Conservation (phyloP, 192 early-diverging fungal genomes). For the Umbelopsis isabellina region DNA sequence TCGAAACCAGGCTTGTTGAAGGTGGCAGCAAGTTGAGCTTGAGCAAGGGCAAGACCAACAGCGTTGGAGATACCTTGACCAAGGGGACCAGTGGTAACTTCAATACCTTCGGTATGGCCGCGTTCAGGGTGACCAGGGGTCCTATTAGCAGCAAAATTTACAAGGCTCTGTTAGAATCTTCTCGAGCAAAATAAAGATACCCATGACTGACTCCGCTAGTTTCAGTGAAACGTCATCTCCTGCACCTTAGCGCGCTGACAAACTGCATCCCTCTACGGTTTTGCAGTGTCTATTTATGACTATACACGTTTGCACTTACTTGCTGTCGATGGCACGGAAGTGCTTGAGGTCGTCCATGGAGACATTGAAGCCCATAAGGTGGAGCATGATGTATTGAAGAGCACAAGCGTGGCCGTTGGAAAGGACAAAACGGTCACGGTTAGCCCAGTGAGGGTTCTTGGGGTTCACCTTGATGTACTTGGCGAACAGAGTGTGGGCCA, state of each 20-base stretch:
- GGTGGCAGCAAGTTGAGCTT: slow-evolving; percentile 84
- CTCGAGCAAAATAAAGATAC: too few species aligned
- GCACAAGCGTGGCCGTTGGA: slow-evolving; percentile 98
- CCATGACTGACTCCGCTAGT: neutral
- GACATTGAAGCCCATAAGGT: slow-evolving; percentile 87
- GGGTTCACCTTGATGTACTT: slow-evolving; percentile 84
- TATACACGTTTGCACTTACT: slow-evolving; percentile 52
- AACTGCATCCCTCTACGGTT: too few species aligned
- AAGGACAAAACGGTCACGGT: slow-evolving; percentile 96
- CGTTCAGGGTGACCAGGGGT: slow-evolving; percentile 97
- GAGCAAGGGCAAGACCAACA: slow-evolving; percentile 91
- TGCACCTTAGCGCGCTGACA: neutral
- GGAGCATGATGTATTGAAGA: slow-evolving; percentile 88
- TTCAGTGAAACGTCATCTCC: neutral
- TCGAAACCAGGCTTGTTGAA: slow-evolving; percentile 91
- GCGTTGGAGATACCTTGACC: slow-evolving; percentile 91
- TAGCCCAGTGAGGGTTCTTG: slow-evolving; percentile 87
- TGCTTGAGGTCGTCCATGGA: slow-evolving; percentile 88
- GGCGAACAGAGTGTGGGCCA: slow-evolving; percentile 91
- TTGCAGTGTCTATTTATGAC: neutral
- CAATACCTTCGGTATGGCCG: slow-evolving; percentile 86
- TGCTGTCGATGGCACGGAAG: slow-evolving; percentile 83
- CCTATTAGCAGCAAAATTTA: slow-evolving; percentile 45
- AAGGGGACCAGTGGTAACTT: slow-evolving; percentile 96
- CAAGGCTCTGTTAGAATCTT: slow-evolving; percentile 21